A percentile compares a stretch with the other conserved stretches of the same genome.
phyloP scores from a whole-genome alignment of 1,139 yeast genomes.

The Pichiaceae sp. region DNA sequence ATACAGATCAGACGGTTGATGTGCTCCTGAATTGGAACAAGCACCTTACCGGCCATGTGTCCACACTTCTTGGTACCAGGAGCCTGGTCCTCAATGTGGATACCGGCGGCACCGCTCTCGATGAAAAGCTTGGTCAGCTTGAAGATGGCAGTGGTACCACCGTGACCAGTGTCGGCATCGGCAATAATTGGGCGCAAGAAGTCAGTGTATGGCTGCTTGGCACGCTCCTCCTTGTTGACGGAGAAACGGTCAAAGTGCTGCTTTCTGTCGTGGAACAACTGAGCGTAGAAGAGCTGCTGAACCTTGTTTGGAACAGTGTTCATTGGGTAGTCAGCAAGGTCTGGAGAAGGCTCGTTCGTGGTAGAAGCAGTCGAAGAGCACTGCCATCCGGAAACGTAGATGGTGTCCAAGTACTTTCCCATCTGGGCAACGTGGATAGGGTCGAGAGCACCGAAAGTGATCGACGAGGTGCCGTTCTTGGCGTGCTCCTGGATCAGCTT shows the following conservation, averaged over 20 bases:
- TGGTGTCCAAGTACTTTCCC: conserved; percentile 90
- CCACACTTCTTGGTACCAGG: conserved; percentile 99
- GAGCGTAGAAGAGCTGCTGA: conserved; percentile 95
- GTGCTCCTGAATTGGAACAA: conserved; percentile 96
- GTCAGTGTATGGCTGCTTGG: conserved; percentile 59
- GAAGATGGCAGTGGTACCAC: conserved; percentile 94
- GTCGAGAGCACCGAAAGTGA: conserved; percentile 94
- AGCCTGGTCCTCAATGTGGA: conserved; percentile 97
- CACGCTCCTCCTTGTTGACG: conserved; percentile 53
- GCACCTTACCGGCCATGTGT: conserved; percentile 96
- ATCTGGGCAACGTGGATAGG: conserved; percentile 94
- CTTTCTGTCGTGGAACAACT: conserved; percentile 93
- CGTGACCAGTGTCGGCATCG: conserved; percentile 98
- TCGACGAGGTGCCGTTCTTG: conserved; percentile 65
- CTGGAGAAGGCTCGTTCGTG: conserved; percentile 96
- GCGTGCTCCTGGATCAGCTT: conserved; percentile 64
- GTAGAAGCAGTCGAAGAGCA: conserved; percentile 97
- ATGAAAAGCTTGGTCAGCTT: conserved; percentile 93
- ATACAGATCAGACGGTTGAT: conserved; percentile 89
- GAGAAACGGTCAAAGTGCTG: conserved; percentile 80
- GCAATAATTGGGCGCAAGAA: conserved; percentile 92
- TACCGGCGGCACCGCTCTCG: conserved; percentile 98
- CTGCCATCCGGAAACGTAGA: conserved; percentile 98
- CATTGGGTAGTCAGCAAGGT: conserved; percentile 96
- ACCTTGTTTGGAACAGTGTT: conserved; percentile 99